These are phyloP conservation scores for Ministeria vibrans DNA, from an alignment of 78 protist genomes.

Conservation along the genomic window DNA sequence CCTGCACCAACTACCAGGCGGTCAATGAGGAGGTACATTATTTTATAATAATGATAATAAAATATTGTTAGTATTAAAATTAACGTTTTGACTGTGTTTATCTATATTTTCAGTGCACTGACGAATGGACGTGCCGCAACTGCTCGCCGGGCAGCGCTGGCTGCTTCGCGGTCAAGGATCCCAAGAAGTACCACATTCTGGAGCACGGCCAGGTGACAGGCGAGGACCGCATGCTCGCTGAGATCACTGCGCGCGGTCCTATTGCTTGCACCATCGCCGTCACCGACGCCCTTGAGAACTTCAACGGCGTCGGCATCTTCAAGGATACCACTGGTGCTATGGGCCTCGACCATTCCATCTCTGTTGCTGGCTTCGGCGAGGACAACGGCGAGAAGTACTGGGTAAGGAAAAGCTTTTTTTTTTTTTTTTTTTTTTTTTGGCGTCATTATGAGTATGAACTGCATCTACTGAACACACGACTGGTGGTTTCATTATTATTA, in stretches of 20 bases:
- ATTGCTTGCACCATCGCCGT: slow-evolving; percentile 60
- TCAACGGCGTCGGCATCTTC: slow-evolving; percentile 43
- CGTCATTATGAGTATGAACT: too few relatives aligned
- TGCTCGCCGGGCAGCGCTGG: slow-evolving; percentile 68
- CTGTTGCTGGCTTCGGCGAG: slow-evolving; percentile 74
- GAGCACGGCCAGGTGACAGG: slow-evolving; percentile 76
- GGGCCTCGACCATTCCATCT: slow-evolving; percentile 60
- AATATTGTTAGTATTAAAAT: not conserved
- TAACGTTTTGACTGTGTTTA: slow-evolving; percentile 21
- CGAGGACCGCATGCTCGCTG: slow-evolving; percentile 62
- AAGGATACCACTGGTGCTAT: slow-evolving; percentile 12
- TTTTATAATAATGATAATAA: slow-evolving; percentile 2
- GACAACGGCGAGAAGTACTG: too few relatives aligned
- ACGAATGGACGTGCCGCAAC: slow-evolving; percentile 56
- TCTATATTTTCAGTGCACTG: slow-evolving; percentile 54
- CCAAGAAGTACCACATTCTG: slow-evolving; percentile 53
- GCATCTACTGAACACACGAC: too few relatives aligned
- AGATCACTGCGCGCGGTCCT: slow-evolving; percentile 61
- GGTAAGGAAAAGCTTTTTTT: too few relatives aligned
- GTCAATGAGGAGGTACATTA: too few relatives aligned
- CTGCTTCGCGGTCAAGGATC: slow-evolving; percentile 54
- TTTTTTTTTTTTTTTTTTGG: too few relatives aligned
- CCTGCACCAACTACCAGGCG: slow-evolving; percentile 48
- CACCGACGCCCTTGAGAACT: slow-evolving; percentile 24
- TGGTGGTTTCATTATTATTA: too few relatives aligned